Conservation (phyloP, 345 rosid genomes). For the Lepidium didymum region DNA sequence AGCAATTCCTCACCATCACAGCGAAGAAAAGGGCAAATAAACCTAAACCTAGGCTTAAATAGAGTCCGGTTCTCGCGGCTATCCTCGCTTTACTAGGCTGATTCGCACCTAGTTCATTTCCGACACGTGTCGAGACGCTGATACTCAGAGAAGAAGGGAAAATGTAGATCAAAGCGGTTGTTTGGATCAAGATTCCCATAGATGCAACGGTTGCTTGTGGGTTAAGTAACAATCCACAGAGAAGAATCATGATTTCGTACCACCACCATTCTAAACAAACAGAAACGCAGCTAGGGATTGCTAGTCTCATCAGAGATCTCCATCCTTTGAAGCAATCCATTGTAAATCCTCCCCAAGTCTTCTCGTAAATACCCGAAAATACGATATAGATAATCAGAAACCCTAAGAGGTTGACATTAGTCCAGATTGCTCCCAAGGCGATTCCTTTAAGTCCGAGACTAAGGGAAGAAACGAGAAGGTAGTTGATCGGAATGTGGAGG, state of each 20-base stretch:
- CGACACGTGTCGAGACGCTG: constrained; percentile 74
- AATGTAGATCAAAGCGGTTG: constrained; percentile 73
- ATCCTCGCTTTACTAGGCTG: constrained; percentile 51
- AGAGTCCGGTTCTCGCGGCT: constrained; percentile 51
- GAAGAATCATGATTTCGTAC: constrained; percentile 86
- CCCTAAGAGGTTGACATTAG: constrained; percentile 53
- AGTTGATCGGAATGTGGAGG: constrained; percentile 63
- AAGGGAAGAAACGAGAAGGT: constrained; percentile 48
- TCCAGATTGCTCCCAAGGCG: constrained; percentile 67
- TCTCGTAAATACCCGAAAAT: constrained; percentile 47
- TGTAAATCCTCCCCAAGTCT: constrained; percentile 62
- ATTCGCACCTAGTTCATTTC: constrained; percentile 70
- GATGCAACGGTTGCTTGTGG: constrained; percentile 82
- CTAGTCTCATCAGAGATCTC: constrained; percentile 43
- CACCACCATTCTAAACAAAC: constrained; percentile 99
- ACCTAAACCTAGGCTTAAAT: constrained; percentile 51
- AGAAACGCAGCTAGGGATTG: constrained; percentile 82
- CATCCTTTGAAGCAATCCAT: constrained; percentile 53
- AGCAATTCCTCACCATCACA: constrained; percentile 42
- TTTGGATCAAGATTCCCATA: constrained; percentile 87
- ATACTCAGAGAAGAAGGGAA: constrained; percentile 80
- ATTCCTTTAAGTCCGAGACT: constrained; percentile 66
- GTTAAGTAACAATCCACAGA: constrained; percentile 60
- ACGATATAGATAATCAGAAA: constrained; percentile 48
- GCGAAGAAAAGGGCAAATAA: constrained; percentile 47